Evolutionary conservation across 352 stramenopile genomes (phyloP), one percentile per base, ranked within the genome.

Genomic region (Pythium aristosporum): DNA sequence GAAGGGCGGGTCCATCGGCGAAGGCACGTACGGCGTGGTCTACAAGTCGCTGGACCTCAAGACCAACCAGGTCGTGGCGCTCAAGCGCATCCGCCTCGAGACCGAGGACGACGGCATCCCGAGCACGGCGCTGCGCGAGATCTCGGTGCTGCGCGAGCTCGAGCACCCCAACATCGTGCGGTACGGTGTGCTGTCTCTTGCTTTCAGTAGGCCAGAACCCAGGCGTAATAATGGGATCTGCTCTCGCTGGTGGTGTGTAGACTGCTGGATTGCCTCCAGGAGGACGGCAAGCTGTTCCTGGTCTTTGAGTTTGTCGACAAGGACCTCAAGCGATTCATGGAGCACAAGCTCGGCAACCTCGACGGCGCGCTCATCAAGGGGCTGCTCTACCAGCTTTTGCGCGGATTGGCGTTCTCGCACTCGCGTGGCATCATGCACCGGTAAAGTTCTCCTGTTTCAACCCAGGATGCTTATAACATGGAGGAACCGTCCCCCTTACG

Each of bases 231-330:
- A 99, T 78, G 98, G 99, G 12, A 97, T 10, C 15, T 36, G 9
- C 25, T 30, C 25, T 30, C 25, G 25, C 5, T 30, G 25, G 25
- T 30, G 25, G 25, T 30, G 0, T 5, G 21, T 64, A 92, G 84
- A 20, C 73, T 99, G 46, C 70, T 97, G 13, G 94, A 99, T 75
- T 98, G 98, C 47, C 85, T 99, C 59, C 98, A 99, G 83, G 99
- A 97, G 44, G 97, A 99, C 75, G 82, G 92, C 39, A 98, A 99
- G 75, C 85, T 99, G 47, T 99, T 98, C 54, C 87, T 99, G 16
- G 98, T 99, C 16, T 99, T 99, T 78, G 98, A 99, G 84, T 99
- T 99, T 78, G 77, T 99, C 28, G 98, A 99, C 74, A 96, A 99
- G 76, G 98, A 99, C 52, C 71, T 96, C 9, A 96, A 89, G 30